Conservation (phyloP, 1,284 basidiomycete genomes). For the Testicularia cyperi region DNA sequence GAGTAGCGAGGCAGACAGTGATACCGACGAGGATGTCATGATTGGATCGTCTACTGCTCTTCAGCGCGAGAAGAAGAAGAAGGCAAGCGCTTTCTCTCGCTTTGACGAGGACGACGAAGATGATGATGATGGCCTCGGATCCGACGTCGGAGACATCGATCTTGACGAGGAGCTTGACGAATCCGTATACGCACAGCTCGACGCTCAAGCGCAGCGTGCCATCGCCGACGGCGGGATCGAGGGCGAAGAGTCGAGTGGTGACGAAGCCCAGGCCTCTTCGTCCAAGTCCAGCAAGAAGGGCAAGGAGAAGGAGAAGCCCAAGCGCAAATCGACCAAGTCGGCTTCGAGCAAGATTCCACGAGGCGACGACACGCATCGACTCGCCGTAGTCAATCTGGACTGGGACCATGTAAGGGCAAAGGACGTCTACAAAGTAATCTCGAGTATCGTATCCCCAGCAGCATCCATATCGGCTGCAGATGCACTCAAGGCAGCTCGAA, state of each 20-base stretch:
- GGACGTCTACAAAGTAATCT: constrained; percentile 90
- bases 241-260: constrained; percentile 18
- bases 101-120: constrained; percentile 35
- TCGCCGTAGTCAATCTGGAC: constrained; percentile 94
- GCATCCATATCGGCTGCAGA: constrained; percentile 36
- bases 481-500: constrained; percentile 17
- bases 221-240: constrained; percentile 42
- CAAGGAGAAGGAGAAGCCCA: constrained; percentile 23
- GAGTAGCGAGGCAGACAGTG: constrained; percentile 67
- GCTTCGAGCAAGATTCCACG: constrained; percentile 33
- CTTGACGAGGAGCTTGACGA: constrained; percentile 69
- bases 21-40: constrained; percentile 45
- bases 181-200: constrained; percentile 69
- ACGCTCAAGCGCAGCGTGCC: constrained; percentile 69
- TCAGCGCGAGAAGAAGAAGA: constrained; percentile 26
- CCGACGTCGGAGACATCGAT: constrained; percentile 65
- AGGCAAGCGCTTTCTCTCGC: constrained; percentile 6
- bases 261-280: constrained; percentile 9
- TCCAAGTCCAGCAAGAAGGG: constrained; percentile 62
- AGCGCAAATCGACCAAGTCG: constrained; percentile 61
- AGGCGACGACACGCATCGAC: constrained; percentile 62
- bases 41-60: constrained; percentile 38
- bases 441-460: constrained; percentile 71
- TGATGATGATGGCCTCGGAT: constrained; percentile 33
- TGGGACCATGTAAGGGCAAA: constrained; percentile 93